These are phyloP conservation scores for Rhizophagus prolifer DNA, from an alignment of 192 early-diverging fungal species.

Conservation along the genomic window DNA sequence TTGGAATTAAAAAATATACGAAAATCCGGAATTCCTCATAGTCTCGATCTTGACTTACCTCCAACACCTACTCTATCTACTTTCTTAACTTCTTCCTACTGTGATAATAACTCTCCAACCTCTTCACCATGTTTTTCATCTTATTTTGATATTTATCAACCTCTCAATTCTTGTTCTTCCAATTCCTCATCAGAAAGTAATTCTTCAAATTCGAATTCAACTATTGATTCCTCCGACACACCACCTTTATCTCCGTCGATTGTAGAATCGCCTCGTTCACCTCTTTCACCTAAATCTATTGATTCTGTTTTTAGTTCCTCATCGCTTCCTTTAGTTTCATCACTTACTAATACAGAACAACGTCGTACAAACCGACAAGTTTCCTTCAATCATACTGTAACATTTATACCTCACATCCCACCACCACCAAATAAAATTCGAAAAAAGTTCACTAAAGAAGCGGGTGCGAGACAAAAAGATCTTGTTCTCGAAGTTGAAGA, in stretches of 20 bases:
- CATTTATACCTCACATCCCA: constrained; percentile 1
- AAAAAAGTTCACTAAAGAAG: neutral
- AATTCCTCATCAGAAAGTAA: neutral
- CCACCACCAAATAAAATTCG: constrained; percentile 5
- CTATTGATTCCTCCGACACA: neutral
- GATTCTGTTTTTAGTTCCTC: neutral
- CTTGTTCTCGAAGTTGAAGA: neutral
- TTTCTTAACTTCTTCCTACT: neutral
- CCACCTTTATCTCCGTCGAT: neutral
- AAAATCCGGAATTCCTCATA: neutral
- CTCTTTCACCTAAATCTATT: neutral
- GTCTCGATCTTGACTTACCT: neutral
- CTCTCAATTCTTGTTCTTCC: neutral
- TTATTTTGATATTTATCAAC: neutral
- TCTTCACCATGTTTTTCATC: neutral
- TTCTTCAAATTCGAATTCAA: neutral
- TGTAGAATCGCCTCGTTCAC: neutral
- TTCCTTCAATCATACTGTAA: neutral
- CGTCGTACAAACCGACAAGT: neutral
- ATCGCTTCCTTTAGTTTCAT: neutral
- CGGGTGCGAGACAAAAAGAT: neutral
- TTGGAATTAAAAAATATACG: neutral
- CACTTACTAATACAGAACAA: neutral
- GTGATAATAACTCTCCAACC: neutral
- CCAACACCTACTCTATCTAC: neutral